Evolutionary conservation across 768 basidiomycete species (phyloP), one percentile per base, ranked within the genome.

Genomic region (Gymnopilus junonius): DNA sequence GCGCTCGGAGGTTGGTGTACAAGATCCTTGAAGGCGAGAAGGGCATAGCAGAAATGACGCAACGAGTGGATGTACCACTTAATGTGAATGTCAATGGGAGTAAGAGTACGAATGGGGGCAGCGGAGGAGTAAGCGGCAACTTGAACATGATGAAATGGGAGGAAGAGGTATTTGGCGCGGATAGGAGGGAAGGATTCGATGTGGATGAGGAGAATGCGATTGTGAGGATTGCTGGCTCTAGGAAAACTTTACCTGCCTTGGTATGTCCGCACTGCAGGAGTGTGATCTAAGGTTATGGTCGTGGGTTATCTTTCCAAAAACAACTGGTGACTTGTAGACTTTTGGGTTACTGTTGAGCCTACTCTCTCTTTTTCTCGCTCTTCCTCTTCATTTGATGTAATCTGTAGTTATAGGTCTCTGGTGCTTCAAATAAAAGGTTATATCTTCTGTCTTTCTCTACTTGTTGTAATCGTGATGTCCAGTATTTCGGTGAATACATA

Each of bases 1-100:
- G 72, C 0, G 85, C 87, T 1, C 75, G 87, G 46, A 71, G 75
- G 32, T 61, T 85, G n/a, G 82, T 88, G 21, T 82, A 81, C 64
- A 58, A 53, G 55, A 73, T 34, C 6, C 48, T 67, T 4, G 56
- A 63, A 40, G 64, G 65, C 3, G 51, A 57, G 11, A 27, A 20
- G 17, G 66, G 73, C 8, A 62, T 82, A 10, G 76, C 80, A 3
- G 77, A 79, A 6, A 4, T 51, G 17, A 29, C 32, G 15, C 17
- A 51, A 17, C 48, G 48, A 17, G 48, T 31, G 17, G 48, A 17
- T 29, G 15, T 51, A 3, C 29, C 48, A 17, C 17, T 51, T 17
- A 20, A 20, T n/a, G 14, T 3, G 5, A n/a, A 32, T 32, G 7
- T 7, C 10, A 20, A 27, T 8, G 31, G 11, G 15, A 51, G 27